Conservation (phyloP, 1,284 basidiomycete genomes). For the Ustilago xerochloae region DNA sequence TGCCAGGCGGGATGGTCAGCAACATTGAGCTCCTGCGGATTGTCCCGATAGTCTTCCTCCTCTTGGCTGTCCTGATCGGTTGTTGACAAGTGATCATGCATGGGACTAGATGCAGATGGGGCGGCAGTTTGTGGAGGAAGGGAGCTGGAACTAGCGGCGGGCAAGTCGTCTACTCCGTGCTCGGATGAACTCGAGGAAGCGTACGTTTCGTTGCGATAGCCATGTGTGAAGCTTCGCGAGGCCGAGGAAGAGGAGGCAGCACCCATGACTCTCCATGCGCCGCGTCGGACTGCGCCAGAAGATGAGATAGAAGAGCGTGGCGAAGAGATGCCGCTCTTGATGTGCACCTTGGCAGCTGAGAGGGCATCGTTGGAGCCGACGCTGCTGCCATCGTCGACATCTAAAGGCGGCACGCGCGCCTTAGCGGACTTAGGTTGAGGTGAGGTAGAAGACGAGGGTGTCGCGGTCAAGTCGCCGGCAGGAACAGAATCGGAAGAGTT, state of each 20-base stretch:
- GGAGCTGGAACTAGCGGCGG: not conserved
- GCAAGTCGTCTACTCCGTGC: slow-evolving; percentile 23
- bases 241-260: slow-evolving; percentile 25
- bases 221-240: slow-evolving; percentile 33
- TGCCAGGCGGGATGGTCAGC: slow-evolving; percentile 45
- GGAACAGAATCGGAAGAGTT: slow-evolving; percentile 18
- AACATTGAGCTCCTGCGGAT: slow-evolving; percentile 33
- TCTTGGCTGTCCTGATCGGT: not conserved
- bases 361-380: slow-evolving; percentile 36
- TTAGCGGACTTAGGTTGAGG: slow-evolving; percentile 22
- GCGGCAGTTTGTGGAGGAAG: not conserved
- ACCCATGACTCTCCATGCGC: slow-evolving; percentile 45
- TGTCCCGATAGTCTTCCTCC: slow-evolving; percentile 27
- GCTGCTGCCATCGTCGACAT: slow-evolving; percentile 45
- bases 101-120: slow-evolving; percentile 4
- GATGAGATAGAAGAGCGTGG: slow-evolving; percentile 50
- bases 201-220: slow-evolving; percentile 19
- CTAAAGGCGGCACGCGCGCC: slow-evolving; percentile 24
- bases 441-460: slow-evolving; percentile 19
- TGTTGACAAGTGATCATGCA: not conserved
- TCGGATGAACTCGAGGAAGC: slow-evolving; percentile 37
- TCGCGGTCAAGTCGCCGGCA: slow-evolving; percentile 3
- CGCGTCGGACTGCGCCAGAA: slow-evolving; percentile 36
- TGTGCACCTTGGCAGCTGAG: slow-evolving; percentile 31
- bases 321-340: slow-evolving; percentile 47